Evolutionary conservation across 306 rosid species (phyloP).

Genomic region (Vigna unguiculata): DNA sequence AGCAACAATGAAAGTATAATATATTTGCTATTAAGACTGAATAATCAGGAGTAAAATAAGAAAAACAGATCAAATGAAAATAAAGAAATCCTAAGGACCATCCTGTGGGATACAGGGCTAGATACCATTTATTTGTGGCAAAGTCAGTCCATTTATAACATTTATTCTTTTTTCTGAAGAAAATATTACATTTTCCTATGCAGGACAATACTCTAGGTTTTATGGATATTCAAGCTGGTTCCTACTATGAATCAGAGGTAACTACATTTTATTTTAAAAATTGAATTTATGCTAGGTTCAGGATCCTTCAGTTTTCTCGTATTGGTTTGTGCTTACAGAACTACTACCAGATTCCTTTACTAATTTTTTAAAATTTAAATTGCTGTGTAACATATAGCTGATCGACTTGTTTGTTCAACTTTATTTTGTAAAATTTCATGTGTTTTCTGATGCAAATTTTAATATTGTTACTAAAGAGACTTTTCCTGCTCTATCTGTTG

Average conservation of each 20-base stretch:
- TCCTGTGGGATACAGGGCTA: conserved; percentile 18
- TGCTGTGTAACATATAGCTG: conserved; percentile 22
- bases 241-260: conserved; percentile 65
- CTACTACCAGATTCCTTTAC: conserved; percentile 1
- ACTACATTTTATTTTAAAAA: conserved; percentile 23
- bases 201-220: conserved; percentile 52
- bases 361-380: conserved; percentile 4
- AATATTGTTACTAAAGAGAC: background rate
- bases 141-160: conserved; percentile 31
- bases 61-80: conserved; percentile 21
- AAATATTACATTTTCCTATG: conserved; percentile 20
- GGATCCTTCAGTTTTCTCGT: conserved; percentile 12
- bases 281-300: conserved; percentile 32
- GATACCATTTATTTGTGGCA: conserved; percentile 16
- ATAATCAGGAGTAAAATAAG: conserved; percentile 26
- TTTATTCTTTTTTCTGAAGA: conserved; percentile 6
- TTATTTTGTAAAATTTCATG: conserved; percentile 6
- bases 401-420: conserved; percentile 32
- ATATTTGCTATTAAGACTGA: conserved; percentile 14
- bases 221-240: conserved; percentile 56
- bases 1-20: conserved; percentile 6
- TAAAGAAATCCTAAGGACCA: conserved; percentile 22
- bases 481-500: conserved; percentile 20
- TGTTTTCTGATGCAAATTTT: conserved; percentile 24
- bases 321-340: conserved; percentile 13